Base-by-base conservation (phyloP, 176 grass and related monocot species). In the Zoysia pacifica region DNA sequence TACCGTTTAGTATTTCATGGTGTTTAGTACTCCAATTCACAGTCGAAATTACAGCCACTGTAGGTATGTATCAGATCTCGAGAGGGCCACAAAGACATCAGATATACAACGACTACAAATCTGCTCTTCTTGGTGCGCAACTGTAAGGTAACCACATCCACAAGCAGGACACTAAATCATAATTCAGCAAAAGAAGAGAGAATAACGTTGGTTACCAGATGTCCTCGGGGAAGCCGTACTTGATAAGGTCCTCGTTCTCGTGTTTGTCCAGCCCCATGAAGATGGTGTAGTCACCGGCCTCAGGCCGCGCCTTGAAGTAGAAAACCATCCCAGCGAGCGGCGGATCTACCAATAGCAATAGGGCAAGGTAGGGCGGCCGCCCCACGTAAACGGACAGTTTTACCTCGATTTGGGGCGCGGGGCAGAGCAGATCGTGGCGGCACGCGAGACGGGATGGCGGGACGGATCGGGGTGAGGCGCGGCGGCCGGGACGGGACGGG, bases 191-290 rank as follows among this genome's bases (percentile, higher is more conserved):
- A 72, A 51, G 35, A 38, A 67, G 38, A 5, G 5, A 70, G 20
- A 65, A 46, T 18, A 50, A 19, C 5, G 65, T 61, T 16, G 6
- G 2, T 78, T 93, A 98, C 92, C 95, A 98, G 74, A 94, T 91
- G 72, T 98, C 95, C 81, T 94, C 95, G 1, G 92, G 92, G 78
- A 98, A 94, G 13, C 95, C 95, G 64, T 93, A 94, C 77, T 91
- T 93, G 80, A 98, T 98, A 39, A 98, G 87, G 81, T 97, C 95
- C 86, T 97, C 90, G 85, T 97, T 97, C 86, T 97, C 92, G 64
- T 83, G 59, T 78, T 94, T 94, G 90, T 94, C 95, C 7, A 97
- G 70, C 18, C 92, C 92, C 95, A 94, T 97, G 81, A 97, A 97
- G 83, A 97, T 93, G 85, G 92, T 90, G 87, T 87, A 94, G 69